Conservation (phyloP, 1,284 basidiomycete species). For the Microbotryum lychnidis-dioicae region DNA sequence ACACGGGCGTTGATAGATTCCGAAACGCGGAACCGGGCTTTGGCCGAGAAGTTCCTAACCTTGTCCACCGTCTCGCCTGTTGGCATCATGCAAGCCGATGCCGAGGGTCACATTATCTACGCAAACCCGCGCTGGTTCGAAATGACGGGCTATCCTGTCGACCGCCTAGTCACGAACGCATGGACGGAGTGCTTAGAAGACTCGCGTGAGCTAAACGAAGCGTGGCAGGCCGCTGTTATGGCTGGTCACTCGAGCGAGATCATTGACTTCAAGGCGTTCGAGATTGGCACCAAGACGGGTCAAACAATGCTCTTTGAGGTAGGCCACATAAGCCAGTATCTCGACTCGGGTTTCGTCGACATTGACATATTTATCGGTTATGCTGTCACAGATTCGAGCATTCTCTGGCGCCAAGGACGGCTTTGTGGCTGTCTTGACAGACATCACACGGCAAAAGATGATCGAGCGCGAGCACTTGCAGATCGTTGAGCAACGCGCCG, state of each 20-base stretch:
- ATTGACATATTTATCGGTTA: background rate
- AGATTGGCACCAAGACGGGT: constrained; percentile 23
- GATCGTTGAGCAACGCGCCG: constrained; percentile 29
- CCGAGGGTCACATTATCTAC: constrained; percentile 19
- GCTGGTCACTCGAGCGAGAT: constrained; percentile 4
- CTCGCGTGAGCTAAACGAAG: constrained; percentile 2
- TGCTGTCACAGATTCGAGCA: constrained; percentile 6
- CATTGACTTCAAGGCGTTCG: constrained; percentile 2
- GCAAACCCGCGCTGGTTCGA: constrained; percentile 25
- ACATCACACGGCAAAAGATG: constrained; percentile 32
- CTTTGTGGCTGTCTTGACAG: constrained; percentile 34
- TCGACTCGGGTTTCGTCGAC: background rate
- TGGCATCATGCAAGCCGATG: constrained; percentile 31
- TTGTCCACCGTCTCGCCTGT: constrained; percentile 34
- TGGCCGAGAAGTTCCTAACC: constrained; percentile 32
- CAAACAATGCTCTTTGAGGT: constrained; percentile 22
- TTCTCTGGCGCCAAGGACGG: constrained; percentile 4
- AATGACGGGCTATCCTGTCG: constrained; percentile 16
- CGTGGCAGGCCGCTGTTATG: constrained; percentile 13
- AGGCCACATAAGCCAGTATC: background rate
- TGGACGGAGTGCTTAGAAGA: constrained; percentile 18
- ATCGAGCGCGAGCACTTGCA: constrained; percentile 30
- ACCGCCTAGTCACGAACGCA: constrained; percentile 23
- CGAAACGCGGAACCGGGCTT: constrained; percentile 28
- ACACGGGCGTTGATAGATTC: constrained; percentile 34